A percentile compares a stretch with the other conserved stretches of the same genome.
Evolutionary conservation across 2,329 filamentous ascomycete species (phyloP).

Genomic region (Didymosphaeria variabile): DNA sequence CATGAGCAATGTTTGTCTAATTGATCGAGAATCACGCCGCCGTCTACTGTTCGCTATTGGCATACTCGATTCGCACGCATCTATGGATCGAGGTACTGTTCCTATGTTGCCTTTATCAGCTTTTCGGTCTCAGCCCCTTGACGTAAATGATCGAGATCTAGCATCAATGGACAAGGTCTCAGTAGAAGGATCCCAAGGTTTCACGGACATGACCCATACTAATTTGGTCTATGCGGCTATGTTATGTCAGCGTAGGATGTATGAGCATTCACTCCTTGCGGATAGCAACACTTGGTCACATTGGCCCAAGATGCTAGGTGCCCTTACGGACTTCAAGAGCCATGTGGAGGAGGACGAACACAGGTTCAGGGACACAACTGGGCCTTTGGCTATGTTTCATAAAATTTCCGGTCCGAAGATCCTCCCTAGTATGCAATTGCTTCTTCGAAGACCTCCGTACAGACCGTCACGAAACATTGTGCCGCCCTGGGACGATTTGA

Average conservation of each 20-base stretch:
- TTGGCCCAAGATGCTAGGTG: constrained; percentile 7
- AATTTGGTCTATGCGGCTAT: constrained; percentile 15
- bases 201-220: constrained; percentile 18
- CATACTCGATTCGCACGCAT: constrained; percentile 18
- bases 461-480: constrained; percentile 13
- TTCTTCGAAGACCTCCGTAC: constrained; percentile 20
- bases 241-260: constrained; percentile 12
- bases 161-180: constrained; percentile 7
- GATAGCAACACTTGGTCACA: not conserved
- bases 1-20: not conserved
- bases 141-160: not conserved
- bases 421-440: constrained; percentile 13
- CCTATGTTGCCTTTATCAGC: constrained; percentile 11
- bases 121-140: constrained; percentile 4
- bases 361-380: not conserved
- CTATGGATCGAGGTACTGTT: constrained; percentile 19
- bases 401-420: constrained; percentile 14
- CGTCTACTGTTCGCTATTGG: constrained; percentile 17
- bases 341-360: not conserved
- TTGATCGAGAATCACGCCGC: constrained; percentile 20
- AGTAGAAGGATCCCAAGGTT: not conserved
- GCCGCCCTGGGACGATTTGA: constrained; percentile 20
- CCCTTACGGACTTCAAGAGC: not conserved
- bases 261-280: constrained; percentile 2
- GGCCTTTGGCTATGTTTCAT: not conserved